Percentiles rank a stretch among this genome's conserved stretches.
These are phyloP conservation scores for Conidiobolus incongruus DNA, from an alignment of 371 early-diverging fungal species.

Conservation along the genomic window DNA sequence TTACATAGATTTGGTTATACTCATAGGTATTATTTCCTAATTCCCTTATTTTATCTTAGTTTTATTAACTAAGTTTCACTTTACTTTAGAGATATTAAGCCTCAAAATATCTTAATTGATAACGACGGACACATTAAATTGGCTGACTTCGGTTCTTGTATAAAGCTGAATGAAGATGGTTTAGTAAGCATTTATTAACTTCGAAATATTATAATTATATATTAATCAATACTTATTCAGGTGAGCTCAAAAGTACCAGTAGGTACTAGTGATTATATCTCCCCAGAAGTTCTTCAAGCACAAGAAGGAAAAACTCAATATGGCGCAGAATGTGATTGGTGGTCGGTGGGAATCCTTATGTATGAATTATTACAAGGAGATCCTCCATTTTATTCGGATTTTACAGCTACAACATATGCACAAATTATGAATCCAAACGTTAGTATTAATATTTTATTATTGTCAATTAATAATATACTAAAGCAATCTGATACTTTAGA, in stretches of 20 bases:
- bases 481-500: conserved; percentile 10
- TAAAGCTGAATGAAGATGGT: conserved; percentile 11
- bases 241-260: conserved; percentile 43
- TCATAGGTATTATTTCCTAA: conserved; percentile 31
- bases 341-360: conserved; percentile 96
- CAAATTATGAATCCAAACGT: conserved; percentile 52
- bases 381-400: conserved; percentile 73
- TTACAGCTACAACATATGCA: conserved; percentile 65
- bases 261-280: conserved; percentile 92
- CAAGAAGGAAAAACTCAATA: conserved; percentile 36
- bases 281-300: conserved; percentile 72
- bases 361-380: conserved; percentile 93
- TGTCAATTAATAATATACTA: background rate
- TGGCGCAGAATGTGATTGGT: conserved; percentile 94
- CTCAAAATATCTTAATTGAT: conserved; percentile 8
- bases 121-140: conserved; percentile 37
- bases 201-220: background rate
- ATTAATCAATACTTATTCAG: conserved; percentile 10
- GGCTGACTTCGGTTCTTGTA: conserved; percentile 73
- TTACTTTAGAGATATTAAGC: conserved; percentile 9
- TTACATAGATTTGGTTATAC: conserved; percentile 88
- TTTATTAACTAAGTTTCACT: no score
- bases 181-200: conserved; percentile 8
- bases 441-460: conserved; percentile 7
- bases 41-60: background rate